A percentile compares a stretch with the other conserved stretches of the same genome.
Evolutionary conservation across 1,284 basidiomycete species (phyloP).

Genomic region (Fereydounia khargensis): DNA sequence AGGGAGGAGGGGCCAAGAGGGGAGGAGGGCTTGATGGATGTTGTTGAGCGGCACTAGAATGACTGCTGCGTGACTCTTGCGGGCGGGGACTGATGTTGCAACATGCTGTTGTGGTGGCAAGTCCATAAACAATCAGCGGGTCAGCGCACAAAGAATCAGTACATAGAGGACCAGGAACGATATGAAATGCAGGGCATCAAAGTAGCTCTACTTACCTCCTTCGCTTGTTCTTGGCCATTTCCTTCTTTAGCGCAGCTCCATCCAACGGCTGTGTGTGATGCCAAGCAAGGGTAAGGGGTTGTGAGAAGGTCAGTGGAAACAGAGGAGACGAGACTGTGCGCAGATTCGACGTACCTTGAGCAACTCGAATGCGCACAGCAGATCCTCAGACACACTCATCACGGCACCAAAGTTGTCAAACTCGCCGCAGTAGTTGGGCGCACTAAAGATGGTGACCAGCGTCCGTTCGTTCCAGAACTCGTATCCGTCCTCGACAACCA

Average conservation of each 20-base stretch:
- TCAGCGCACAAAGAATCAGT: too few species aligned
- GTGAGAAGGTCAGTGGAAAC: too few species aligned
- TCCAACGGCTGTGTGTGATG: slow-evolving; percentile 63
- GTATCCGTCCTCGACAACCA: slow-evolving; percentile 98
- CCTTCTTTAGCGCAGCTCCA: slow-evolving; percentile 90
- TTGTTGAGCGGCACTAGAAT: slow-evolving; percentile 1
- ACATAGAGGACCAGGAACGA: too few species aligned
- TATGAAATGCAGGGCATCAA: too few species aligned
- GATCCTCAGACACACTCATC: slow-evolving; percentile 99
- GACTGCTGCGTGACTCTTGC: slow-evolving; percentile 16
- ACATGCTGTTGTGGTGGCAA: slow-evolving; percentile 75
- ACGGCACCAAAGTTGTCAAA: slow-evolving; percentile 99
- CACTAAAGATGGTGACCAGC: slow-evolving; percentile 93
- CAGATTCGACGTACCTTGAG: too few species aligned
- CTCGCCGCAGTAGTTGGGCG: slow-evolving; percentile 96
- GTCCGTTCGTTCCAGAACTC: slow-evolving; percentile 99
- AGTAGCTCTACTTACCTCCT: too few species aligned
- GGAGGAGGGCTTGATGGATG: neutral
- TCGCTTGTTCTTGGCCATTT: slow-evolving; percentile 98
- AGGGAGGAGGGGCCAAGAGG: neutral
- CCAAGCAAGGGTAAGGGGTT: too few species aligned
- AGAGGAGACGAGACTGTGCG: too few species aligned
- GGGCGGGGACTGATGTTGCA: slow-evolving; percentile 22
- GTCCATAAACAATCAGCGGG: too few species aligned
- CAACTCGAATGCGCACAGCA: slow-evolving; percentile 92